A percentile compares a stretch with the other conserved stretches of the same genome.
Evolutionary conservation across 1,284 basidiomycete species (phyloP).

Genomic region (Boletus semigastroideus): DNA sequence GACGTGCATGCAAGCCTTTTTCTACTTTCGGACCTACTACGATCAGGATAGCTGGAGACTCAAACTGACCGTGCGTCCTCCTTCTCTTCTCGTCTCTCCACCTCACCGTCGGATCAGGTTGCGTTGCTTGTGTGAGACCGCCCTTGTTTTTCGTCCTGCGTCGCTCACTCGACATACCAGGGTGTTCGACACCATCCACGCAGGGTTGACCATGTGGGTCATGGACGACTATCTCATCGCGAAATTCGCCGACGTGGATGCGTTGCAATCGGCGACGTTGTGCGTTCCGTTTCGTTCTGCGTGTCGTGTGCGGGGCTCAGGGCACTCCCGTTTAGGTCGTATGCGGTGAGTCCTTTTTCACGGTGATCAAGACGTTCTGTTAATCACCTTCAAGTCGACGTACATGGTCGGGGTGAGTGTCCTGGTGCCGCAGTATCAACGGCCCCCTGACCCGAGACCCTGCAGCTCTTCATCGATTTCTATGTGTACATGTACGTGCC

Average conservation of each 20-base stretch:
- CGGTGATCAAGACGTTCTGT: neutral
- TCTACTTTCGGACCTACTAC: conserved; percentile 28
- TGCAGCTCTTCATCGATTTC: conserved; percentile 30
- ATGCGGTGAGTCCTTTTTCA: conserved; percentile 14
- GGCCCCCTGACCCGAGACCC: conserved; percentile 5
- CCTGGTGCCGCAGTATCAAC: neutral
- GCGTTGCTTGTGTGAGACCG: conserved; percentile 18
- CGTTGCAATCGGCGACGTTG: conserved; percentile 18
- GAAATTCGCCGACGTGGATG: conserved; percentile 12
- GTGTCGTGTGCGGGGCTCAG: too few relatives aligned
- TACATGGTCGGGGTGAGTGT: conserved; percentile 25
- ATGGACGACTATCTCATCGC: conserved; percentile 26
- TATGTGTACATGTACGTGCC: conserved; percentile 28
- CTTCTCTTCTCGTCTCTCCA: too few relatives aligned
- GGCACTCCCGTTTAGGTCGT: conserved; percentile 10
- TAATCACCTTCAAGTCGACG: conserved; percentile 11
- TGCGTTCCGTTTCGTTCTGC: conserved; percentile 10
- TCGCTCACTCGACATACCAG: conserved; percentile 5
- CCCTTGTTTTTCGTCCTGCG: too few relatives aligned
- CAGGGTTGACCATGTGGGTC: conserved; percentile 23
- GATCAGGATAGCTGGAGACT: conserved; percentile 17
- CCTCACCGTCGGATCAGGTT: conserved; percentile 15
- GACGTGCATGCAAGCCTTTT: conserved; percentile 32
- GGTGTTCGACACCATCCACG: conserved; percentile 25
- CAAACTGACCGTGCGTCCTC: conserved; percentile 25